Conservation (phyloP, 208 protist genomes). For the Pavlovales sp. region DNA sequence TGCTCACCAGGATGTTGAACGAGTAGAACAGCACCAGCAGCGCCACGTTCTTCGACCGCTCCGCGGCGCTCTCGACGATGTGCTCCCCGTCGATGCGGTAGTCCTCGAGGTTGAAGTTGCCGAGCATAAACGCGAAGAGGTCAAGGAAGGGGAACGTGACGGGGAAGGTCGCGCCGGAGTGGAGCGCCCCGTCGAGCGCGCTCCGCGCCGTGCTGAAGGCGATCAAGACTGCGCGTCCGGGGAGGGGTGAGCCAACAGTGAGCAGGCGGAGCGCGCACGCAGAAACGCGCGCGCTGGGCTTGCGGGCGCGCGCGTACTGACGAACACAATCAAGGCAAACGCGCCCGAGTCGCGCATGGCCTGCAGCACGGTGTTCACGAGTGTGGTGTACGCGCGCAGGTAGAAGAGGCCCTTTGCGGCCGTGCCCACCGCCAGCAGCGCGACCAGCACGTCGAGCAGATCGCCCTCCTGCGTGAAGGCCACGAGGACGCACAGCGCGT, state of each 20-base stretch:
- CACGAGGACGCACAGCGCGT: not conserved
- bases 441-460: not conserved
- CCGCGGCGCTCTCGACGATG: no score
- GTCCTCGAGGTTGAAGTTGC: not conserved
- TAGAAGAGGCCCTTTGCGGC: not conserved
- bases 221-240: no score
- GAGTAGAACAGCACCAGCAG: not conserved
- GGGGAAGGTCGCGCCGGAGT: no score
- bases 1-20: not conserved
- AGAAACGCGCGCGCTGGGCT: no score
- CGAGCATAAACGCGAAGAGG: not conserved
- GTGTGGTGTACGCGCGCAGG: not conserved
- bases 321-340: not conserved
- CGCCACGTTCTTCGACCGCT: no score
- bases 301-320: no score
- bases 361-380: not conserved
- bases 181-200: no score
- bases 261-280: no score
- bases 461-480: not conserved
- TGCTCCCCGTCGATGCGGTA: not conserved
- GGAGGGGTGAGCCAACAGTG: no score
- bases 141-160: not conserved
- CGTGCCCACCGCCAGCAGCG: not conserved
- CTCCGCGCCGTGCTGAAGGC: no score
- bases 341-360: not conserved